Base-by-base conservation (phyloP, 2,329 filamentous ascomycete species). In the Phaeosphaeriaceae sp. region DNA sequence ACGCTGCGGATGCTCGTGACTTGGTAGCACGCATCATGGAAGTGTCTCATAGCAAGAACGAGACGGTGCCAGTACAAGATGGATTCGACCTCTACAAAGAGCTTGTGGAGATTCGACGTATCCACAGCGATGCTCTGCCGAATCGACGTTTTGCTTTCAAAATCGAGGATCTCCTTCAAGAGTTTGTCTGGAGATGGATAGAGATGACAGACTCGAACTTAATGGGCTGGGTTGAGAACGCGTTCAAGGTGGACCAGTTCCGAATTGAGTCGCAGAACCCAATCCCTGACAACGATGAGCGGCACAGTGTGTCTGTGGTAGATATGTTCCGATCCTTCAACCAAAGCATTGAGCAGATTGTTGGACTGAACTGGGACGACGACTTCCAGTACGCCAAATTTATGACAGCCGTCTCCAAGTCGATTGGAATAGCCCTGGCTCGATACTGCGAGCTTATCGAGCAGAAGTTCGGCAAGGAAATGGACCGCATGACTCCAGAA, bases 151-250 rank as follows among this genome's bases (percentile, higher is more conserved):
- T 98, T 75, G 89, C 89, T 4, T 97, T 98, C 75, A 88, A 93
- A 64, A 86, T 99, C 45, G 95, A 99, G 77, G 87, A 89, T 44
- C 81, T 96, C 17, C 83, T 99, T 19, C 91, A 93, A 61, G 90
- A 91, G 36, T 99, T 98, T 76, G 95, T 98, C 6, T 98, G 93
- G 93, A 88, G 92, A 57, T 99, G 93, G 93, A 92, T 99, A 62
- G 85, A 86, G 53, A 86, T 88, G 62, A 93, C 92, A 7, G 93
- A 98, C 69, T 82, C 82, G 33, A 92, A 89, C 71, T 89, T 97
- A 71, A 84, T 90, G 60, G 88, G 88, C 22, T 95, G 95, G 82
- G 91, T 98, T 41, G 92, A 96, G 48, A 88, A 94, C 69, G 93
- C 95, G 9, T 90, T 97, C 77, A 94, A 92, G 75, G 91, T 96